phyloP scores from a whole-genome alignment of 768 basidiomycete species.

The Hirschioporus abietinus region DNA sequence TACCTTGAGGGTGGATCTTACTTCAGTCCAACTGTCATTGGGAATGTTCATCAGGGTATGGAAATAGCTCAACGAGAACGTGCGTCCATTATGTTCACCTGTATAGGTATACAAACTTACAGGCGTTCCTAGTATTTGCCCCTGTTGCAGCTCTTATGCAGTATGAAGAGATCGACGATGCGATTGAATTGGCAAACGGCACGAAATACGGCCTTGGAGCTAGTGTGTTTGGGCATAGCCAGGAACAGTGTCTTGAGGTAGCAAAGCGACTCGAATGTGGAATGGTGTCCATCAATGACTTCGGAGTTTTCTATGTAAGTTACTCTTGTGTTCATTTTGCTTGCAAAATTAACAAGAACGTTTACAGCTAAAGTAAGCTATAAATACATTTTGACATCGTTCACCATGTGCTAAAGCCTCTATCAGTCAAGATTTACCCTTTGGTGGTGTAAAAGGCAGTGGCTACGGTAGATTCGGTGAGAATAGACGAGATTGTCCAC shows the following conservation, averaged over 20 bases:
- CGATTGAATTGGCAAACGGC: conserved; percentile 81
- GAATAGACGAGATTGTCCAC: conserved; percentile 12
- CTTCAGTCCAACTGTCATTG: conserved; percentile 85
- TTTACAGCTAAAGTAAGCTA: conserved; percentile 59
- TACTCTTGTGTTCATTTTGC: conserved; percentile 6
- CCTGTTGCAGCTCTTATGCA: conserved; percentile 85
- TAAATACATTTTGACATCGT: conserved; percentile 13
- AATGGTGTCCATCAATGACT: conserved; percentile 98
- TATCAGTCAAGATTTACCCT: conserved; percentile 85
- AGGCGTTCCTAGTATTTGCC: conserved; percentile 66
- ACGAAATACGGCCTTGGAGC: conserved; percentile 90
- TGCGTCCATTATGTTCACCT: conserved; percentile 31
- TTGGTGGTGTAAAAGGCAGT: conserved; percentile 87
- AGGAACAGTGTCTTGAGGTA: conserved; percentile 70
- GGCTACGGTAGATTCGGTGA: conserved; percentile 92
- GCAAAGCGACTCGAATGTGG: conserved; percentile 84
- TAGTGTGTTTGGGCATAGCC: conserved; percentile 88
- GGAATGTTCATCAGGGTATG: conserved; percentile 64
- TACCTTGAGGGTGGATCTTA: conserved; percentile 71
- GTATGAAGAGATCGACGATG: conserved; percentile 81
- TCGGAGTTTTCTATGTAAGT: conserved; percentile 80
- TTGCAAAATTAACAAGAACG: conserved; percentile 7
- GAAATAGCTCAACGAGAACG: conserved; percentile 78
- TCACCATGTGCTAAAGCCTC: conserved; percentile 9
- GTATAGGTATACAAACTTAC: not conserved